A percentile compares a stretch with the other conserved stretches of the same genome.
These are phyloP conservation scores for Globisporangium canariense DNA, from an alignment of 352 stramenopile genomes.

Conservation along the genomic window DNA sequence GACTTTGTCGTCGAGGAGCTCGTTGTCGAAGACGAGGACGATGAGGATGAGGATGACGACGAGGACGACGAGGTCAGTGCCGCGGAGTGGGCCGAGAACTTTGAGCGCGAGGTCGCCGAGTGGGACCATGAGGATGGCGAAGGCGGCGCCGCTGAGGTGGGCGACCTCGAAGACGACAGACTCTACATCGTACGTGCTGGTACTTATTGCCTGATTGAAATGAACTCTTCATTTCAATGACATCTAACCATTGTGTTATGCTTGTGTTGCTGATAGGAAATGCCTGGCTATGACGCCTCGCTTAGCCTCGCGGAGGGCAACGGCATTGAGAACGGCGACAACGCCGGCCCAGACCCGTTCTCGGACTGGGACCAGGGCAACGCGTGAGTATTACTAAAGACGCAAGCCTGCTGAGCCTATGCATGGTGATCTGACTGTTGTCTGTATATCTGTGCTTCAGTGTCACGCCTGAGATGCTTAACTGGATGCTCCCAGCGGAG, in stretches of 20 bases:
- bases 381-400: constrained; percentile 31
- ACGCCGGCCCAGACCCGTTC: constrained; percentile 39
- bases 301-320: constrained; percentile 53
- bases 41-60: constrained; percentile 27
- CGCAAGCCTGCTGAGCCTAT: neutral
- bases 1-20: constrained; percentile 36
- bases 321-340: constrained; percentile 31
- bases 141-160: neutral
- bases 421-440: neutral
- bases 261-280: constrained; percentile 30
- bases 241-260: neutral
- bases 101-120: constrained; percentile 58
- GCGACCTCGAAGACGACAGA: constrained; percentile 55
- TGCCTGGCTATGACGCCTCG: constrained; percentile 64
- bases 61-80: constrained; percentile 44
- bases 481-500: constrained; percentile 74
- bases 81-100: constrained; percentile 61
- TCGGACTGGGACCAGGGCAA: constrained; percentile 46
- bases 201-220: neutral
- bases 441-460: constrained; percentile 8
- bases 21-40: constrained; percentile 22
- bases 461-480: constrained; percentile 70
- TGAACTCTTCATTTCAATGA: neutral
- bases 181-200: constrained; percentile 55
- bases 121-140: constrained; percentile 42